These are phyloP conservation scores for Salix viminalis DNA, from an alignment of 345 rosid genomes.

Conservation along the genomic window DNA sequence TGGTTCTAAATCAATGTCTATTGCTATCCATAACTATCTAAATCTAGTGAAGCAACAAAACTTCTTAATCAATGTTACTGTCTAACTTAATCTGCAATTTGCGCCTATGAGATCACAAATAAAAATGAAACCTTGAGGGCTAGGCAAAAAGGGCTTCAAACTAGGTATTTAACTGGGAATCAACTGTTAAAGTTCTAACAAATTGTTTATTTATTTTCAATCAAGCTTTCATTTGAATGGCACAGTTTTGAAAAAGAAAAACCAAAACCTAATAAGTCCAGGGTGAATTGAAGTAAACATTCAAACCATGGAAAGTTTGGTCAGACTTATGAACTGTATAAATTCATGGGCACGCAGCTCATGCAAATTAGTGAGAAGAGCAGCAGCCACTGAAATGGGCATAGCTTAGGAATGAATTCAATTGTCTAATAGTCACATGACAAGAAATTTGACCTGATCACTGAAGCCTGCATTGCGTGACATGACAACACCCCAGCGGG, in stretches of 20 bases:
- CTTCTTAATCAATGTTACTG: neutral
- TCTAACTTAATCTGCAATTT: neutral
- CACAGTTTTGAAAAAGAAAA: neutral
- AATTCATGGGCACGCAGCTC: neutral
- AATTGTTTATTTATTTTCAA: neutral
- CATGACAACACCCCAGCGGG: constrained; percentile 36
- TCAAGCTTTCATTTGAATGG: neutral
- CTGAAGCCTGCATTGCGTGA: constrained; percentile 38
- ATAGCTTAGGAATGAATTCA: neutral
- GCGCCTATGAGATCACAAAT: neutral
- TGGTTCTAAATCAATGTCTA: neutral
- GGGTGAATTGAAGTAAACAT: neutral
- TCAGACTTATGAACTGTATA: neutral
- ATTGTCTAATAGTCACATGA: neutral
- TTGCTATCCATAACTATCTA: neutral
- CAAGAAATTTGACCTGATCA: constrained; percentile 23
- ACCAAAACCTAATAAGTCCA: neutral
- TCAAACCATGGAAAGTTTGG: neutral
- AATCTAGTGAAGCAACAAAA: neutral
- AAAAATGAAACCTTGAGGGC: neutral
- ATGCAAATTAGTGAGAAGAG: neutral
- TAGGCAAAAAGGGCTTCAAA: neutral
- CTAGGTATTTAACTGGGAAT: neutral
- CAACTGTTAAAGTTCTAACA: neutral
- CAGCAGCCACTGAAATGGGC: neutral